These are phyloP conservation scores for Phaeosphaeria sp. DNA, from an alignment of 2,329 filamentous ascomycete genomes.

Conservation along the genomic window DNA sequence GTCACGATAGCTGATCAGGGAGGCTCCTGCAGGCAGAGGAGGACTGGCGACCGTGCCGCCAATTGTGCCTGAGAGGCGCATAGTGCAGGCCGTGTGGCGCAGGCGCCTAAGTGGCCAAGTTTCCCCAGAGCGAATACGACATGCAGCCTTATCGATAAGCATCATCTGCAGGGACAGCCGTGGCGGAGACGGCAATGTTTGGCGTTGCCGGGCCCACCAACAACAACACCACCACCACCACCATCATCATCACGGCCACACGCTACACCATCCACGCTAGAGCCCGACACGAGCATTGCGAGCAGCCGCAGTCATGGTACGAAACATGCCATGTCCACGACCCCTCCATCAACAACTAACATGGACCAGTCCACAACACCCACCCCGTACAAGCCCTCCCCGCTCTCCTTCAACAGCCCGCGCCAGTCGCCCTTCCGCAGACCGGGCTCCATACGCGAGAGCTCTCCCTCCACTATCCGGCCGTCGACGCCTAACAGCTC, in stretches of 20 bases:
- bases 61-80: neutral
- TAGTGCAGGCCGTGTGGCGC: neutral
- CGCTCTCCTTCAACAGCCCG: conserved; percentile 53
- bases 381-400: conserved; percentile 49
- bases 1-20: neutral
- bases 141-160: conserved; percentile 20
- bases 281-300: neutral
- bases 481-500: conserved; percentile 50
- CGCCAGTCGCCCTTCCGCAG: conserved; percentile 55
- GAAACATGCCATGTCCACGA: no score
- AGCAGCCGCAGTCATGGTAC: conserved; percentile 6
- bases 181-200: conserved; percentile 6
- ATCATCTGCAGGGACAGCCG: conserved; percentile 2
- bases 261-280: conserved; percentile 12
- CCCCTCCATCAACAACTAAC: no score
- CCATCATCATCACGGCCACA: no score
- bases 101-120: conserved; percentile 5
- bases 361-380: conserved; percentile 39
- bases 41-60: neutral
- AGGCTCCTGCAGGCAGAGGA: neutral
- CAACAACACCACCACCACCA: conserved; percentile 31
- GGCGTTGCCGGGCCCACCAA: conserved; percentile 21
- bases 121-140: conserved; percentile 5
- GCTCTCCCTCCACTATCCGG: conserved; percentile 49
- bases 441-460: conserved; percentile 47